These are phyloP conservation scores for Lolium rigidum DNA, from an alignment of 176 grass and related monocot genomes.

Conservation along the genomic window DNA sequence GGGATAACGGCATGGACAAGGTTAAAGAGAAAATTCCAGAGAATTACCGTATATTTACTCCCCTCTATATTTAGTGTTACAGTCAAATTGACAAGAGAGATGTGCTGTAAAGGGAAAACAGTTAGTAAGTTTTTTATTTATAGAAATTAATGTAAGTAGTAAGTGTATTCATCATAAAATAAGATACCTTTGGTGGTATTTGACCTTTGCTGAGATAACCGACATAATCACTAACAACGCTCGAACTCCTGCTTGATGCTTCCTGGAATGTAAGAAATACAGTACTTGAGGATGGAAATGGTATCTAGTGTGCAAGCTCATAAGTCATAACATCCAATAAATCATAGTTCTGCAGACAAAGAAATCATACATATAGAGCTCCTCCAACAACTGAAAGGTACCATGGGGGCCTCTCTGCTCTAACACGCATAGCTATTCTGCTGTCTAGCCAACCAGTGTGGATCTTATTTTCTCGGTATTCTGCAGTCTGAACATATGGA, in stretches of 20 bases:
- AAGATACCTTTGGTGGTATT: slow-evolving; percentile 93
- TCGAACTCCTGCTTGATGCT: slow-evolving; percentile 92
- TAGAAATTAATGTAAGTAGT: slow-evolving; percentile 27
- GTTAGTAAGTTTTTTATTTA: slow-evolving; percentile 44
- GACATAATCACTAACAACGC: slow-evolving; percentile 83
- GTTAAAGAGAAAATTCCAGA: slow-evolving; percentile 44
- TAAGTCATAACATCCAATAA: slow-evolving; percentile 21
- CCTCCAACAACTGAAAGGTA: slow-evolving; percentile 98
- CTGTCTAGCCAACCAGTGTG: slow-evolving; percentile 98
- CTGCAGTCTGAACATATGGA: slow-evolving; percentile 59
- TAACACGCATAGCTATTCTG: slow-evolving; percentile 99
- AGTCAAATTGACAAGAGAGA: slow-evolving; percentile 97
- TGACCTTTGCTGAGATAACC: slow-evolving; percentile 99
- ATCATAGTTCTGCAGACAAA: slow-evolving; percentile 39
- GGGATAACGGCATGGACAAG: slow-evolving; percentile 21
- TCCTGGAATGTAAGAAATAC: slow-evolving; percentile 68
- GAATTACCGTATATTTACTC: slow-evolving; percentile 94
- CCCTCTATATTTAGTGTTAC: slow-evolving; percentile 96
- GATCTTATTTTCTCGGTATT: slow-evolving; percentile 97
- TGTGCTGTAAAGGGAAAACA: slow-evolving; percentile 72
- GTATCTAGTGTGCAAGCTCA: slow-evolving; percentile 11
- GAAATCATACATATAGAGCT: slow-evolving; percentile 81
- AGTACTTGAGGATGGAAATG: slow-evolving; percentile 27
- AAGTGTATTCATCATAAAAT: slow-evolving; percentile 46
- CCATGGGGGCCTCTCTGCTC: slow-evolving; percentile 99